phyloP scores from a whole-genome alignment of 352 stramenopile genomes.

The Pythium myriotylum region DNA sequence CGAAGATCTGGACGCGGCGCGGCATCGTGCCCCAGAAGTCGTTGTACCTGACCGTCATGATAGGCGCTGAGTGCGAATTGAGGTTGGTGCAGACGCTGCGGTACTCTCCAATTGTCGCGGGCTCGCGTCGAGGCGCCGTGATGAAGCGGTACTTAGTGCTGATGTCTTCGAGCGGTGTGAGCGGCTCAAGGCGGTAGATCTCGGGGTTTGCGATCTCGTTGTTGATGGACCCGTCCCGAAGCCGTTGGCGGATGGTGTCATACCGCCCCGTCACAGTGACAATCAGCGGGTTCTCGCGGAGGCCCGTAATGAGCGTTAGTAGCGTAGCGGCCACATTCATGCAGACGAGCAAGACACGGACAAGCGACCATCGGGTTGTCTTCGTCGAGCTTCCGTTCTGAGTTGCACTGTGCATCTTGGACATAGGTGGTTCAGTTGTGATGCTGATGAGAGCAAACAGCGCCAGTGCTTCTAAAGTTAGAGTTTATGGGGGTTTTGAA shows the following conservation, averaged over 20 bases:
- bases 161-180: conserved; percentile 37
- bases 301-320: conserved; percentile 34
- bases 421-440: too few relatives aligned
- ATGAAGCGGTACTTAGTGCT: conserved; percentile 28
- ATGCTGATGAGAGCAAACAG: too few relatives aligned
- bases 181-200: conserved; percentile 24
- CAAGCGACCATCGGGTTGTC: neutral
- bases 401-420: too few relatives aligned
- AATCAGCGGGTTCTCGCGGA: conserved; percentile 35
- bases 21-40: conserved; percentile 36
- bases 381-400: neutral
- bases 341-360: too few relatives aligned
- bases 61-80: conserved; percentile 31
- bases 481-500: too few relatives aligned
- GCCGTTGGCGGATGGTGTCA: conserved; percentile 29
- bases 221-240: conserved; percentile 42
- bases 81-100: conserved; percentile 33
- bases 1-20: conserved; percentile 29
- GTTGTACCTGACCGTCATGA: conserved; percentile 30
- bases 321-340: conserved; percentile 29
- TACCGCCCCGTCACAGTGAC: conserved; percentile 27
- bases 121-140: conserved; percentile 20
- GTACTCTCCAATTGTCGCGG: conserved; percentile 28
- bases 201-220: conserved; percentile 42
- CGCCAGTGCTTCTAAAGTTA: too few relatives aligned